These are phyloP conservation scores for Elaeis oleifera DNA, from an alignment of 202 grass and related monocot genomes.

Conservation along the genomic window DNA sequence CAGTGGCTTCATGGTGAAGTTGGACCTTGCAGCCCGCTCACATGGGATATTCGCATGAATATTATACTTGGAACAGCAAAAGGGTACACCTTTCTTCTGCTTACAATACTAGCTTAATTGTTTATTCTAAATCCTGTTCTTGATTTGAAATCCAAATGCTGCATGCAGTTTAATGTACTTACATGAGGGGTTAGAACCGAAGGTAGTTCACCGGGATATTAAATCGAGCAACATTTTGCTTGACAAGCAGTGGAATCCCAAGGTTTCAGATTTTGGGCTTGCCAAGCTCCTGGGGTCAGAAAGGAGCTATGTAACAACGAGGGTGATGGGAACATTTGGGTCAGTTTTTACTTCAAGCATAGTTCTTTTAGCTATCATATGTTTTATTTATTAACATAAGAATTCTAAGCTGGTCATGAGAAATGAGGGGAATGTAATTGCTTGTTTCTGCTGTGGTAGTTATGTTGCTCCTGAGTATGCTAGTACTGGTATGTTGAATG, in stretches of 20 bases:
- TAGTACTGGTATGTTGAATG: constrained; percentile 88
- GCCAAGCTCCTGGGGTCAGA: constrained; percentile 88
- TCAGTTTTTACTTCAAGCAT: constrained; percentile 22
- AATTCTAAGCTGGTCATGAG: not conserved
- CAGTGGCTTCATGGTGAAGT: constrained; percentile 89
- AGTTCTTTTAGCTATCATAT: constrained; percentile 4
- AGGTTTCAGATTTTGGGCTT: constrained; percentile 91
- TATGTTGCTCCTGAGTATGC: constrained; percentile 94
- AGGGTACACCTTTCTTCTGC: constrained; percentile 33
- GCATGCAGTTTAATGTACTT: constrained; percentile 80
- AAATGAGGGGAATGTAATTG: constrained; percentile 16
- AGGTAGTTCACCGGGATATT: constrained; percentile 90
- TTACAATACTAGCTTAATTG: not conserved
- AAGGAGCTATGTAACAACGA: constrained; percentile 82
- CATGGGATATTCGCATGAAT: constrained; percentile 84
- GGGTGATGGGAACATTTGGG: constrained; percentile 97
- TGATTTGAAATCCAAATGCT: not conserved
- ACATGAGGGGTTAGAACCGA: constrained; percentile 88
- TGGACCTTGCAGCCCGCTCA: constrained; percentile 80
- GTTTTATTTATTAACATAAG: not conserved
- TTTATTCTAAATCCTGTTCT: not conserved
- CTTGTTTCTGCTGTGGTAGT: constrained; percentile 30
- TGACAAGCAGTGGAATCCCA: constrained; percentile 83
- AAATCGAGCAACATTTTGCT: constrained; percentile 93
- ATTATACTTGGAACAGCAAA: constrained; percentile 82